Conservation (phyloP, 106 monocot genomes). For the Apostasia ramifera region DNA sequence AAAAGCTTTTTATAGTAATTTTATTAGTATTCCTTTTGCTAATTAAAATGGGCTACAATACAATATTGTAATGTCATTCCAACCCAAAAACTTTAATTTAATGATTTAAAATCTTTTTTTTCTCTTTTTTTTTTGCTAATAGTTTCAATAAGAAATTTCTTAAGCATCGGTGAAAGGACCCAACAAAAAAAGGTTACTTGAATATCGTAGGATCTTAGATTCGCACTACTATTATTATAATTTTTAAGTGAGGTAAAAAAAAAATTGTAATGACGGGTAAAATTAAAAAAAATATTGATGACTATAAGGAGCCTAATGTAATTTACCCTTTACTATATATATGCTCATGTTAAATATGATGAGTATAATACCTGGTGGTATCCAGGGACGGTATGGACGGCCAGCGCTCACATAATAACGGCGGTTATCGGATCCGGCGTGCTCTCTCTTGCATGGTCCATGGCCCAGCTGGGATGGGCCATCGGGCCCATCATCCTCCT, state of each 20-base stretch:
- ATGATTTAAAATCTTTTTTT: too few relatives aligned
- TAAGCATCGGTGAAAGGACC: too few relatives aligned
- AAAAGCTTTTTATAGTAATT: too few relatives aligned
- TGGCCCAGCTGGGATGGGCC: constrained; percentile 24
- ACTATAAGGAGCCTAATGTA: neutral
- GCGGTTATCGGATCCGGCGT: constrained; percentile 69
- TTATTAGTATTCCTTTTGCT: too few relatives aligned
- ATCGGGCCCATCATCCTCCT: constrained; percentile 7
- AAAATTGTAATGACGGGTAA: neutral
- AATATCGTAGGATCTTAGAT: too few relatives aligned
- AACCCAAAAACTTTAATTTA: too few relatives aligned
- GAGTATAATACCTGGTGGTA: too few relatives aligned
- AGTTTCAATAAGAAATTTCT: too few relatives aligned
- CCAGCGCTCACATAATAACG: constrained; percentile 67
- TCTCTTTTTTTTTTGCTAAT: too few relatives aligned
- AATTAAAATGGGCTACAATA: too few relatives aligned
- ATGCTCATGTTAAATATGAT: neutral
- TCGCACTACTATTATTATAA: neutral
- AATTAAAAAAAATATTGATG: neutral
- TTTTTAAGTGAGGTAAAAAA: neutral
- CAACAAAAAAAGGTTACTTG: too few relatives aligned
- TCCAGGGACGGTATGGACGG: constrained; percentile 64
- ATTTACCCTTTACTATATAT: neutral
- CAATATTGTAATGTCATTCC: too few relatives aligned
- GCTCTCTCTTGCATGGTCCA: constrained; percentile 18